phyloP scores from a whole-genome alignment of 1,284 basidiomycete species.

The Leccinum cinnamomeum region DNA sequence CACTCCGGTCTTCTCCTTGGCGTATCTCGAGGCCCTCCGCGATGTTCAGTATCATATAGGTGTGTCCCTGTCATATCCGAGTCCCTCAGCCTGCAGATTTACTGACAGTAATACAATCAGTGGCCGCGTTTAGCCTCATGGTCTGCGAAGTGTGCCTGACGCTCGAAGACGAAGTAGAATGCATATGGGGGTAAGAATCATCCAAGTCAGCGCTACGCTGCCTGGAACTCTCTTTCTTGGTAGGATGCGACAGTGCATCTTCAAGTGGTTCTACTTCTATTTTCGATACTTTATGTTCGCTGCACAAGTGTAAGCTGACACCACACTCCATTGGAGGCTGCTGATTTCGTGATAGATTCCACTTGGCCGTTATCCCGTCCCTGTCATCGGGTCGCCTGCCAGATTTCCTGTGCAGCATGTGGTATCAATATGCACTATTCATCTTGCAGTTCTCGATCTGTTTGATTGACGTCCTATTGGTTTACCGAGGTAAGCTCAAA shows the following conservation, averaged over 20 bases:
- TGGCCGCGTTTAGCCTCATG: conserved; percentile 19
- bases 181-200: conserved; percentile 26
- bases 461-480: conserved; percentile 17
- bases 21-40: conserved; percentile 8
- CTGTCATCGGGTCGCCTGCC: conserved; percentile 17
- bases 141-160: conserved; percentile 20
- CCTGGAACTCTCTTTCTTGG: neutral
- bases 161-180: conserved; percentile 17
- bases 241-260: conserved; percentile 17
- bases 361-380: conserved; percentile 9
- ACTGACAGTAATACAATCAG: conserved; percentile 8
- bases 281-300: conserved; percentile 19
- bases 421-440: conserved; percentile 16
- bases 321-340: neutral
- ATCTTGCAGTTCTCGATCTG: conserved; percentile 7
- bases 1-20: conserved; percentile 7
- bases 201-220: neutral
- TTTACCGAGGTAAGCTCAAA: conserved; percentile 21
- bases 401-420: conserved; percentile 11
- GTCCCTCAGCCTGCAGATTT: neutral
- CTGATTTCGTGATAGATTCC: conserved; percentile 10
- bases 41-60: conserved; percentile 15
- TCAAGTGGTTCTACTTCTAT: conserved; percentile 28
- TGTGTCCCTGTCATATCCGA: neutral
- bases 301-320: conserved; percentile 15